Percentiles rank a stretch among this genome's conserved stretches.
Conservation (phyloP, 768 basidiomycete species). For the Serpula lacrymans region DNA sequence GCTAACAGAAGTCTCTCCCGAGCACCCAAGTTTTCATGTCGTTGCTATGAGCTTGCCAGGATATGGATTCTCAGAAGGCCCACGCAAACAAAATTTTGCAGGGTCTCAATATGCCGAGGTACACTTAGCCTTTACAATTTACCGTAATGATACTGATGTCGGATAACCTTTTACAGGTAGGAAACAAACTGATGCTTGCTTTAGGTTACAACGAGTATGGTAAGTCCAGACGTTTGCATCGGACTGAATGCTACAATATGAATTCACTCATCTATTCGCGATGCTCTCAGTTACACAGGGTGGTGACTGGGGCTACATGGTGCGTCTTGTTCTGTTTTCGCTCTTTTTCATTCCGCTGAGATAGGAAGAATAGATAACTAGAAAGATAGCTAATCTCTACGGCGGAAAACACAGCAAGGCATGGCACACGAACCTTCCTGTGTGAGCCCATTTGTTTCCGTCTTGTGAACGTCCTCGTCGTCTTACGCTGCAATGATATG, state of each 20-base stretch:
- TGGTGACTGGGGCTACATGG: slow-evolving; percentile 44
- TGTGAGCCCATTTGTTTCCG: slow-evolving; percentile 14
- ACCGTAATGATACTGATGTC: too few relatives aligned
- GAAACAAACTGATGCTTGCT: slow-evolving; percentile 45
- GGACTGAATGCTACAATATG: background rate
- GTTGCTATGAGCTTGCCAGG: slow-evolving; percentile 58
- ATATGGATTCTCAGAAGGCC: slow-evolving; percentile 59
- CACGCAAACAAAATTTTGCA: slow-evolving; percentile 49
- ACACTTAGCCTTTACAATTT: slow-evolving; percentile 4
- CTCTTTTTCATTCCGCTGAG: background rate
- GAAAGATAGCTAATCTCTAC: slow-evolving; percentile 18
- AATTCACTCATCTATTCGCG: background rate
- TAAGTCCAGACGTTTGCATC: background rate
- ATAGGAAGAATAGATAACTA: slow-evolving; percentile 20
- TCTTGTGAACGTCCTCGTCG: background rate
- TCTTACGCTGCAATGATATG: background rate
- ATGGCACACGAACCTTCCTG: slow-evolving; percentile 30
- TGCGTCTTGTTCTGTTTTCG: slow-evolving; percentile 14
- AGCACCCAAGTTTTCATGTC: slow-evolving; percentile 59
- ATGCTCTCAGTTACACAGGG: slow-evolving; percentile 39
- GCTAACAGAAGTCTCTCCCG: slow-evolving; percentile 36
- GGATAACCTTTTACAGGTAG: slow-evolving; percentile 26
- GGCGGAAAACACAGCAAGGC: slow-evolving; percentile 29
- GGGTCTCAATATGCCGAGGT: slow-evolving; percentile 54
- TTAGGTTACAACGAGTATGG: slow-evolving; percentile 8